Conservation (phyloP, 371 early-diverging fungal species). For the Mucor mucedo region DNA sequence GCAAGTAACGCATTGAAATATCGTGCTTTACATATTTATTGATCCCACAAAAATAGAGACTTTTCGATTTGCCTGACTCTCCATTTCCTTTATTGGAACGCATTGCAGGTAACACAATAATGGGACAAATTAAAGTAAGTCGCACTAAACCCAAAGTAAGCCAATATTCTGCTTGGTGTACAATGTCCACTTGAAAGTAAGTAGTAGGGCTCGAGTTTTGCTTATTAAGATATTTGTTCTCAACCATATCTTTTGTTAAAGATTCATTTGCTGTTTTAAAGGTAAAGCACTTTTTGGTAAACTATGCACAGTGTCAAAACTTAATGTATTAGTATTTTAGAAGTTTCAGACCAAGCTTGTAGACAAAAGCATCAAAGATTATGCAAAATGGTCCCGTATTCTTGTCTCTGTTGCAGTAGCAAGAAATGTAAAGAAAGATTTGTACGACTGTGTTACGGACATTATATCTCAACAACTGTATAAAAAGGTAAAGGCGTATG, state of each 20-base stretch:
- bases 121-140: background rate
- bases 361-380: conserved; percentile 4
- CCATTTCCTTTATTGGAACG: conserved; percentile 18
- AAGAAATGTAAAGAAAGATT: background rate
- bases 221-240: background rate
- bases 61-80: background rate
- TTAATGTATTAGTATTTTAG: background rate
- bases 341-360: conserved; percentile 11
- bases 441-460: conserved; percentile 6
- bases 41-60: background rate
- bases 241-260: background rate
- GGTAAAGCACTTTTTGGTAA: background rate
- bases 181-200: conserved; percentile 21
- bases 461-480: conserved; percentile 14
- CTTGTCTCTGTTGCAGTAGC: conserved; percentile 12
- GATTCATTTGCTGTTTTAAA: conserved; percentile 14
- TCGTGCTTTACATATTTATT: background rate
- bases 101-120: conserved; percentile 17
- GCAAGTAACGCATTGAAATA: background rate
- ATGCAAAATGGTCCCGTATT: conserved; percentile 28
- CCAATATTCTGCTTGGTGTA: conserved; percentile 9
- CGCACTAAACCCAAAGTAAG: background rate
- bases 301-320: background rate
- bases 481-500: conserved; percentile 4
- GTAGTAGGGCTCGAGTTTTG: background rate